Evolutionary conservation across 1,284 basidiomycete genomes (phyloP).

Genomic region (Psilocybe mexicana): DNA sequence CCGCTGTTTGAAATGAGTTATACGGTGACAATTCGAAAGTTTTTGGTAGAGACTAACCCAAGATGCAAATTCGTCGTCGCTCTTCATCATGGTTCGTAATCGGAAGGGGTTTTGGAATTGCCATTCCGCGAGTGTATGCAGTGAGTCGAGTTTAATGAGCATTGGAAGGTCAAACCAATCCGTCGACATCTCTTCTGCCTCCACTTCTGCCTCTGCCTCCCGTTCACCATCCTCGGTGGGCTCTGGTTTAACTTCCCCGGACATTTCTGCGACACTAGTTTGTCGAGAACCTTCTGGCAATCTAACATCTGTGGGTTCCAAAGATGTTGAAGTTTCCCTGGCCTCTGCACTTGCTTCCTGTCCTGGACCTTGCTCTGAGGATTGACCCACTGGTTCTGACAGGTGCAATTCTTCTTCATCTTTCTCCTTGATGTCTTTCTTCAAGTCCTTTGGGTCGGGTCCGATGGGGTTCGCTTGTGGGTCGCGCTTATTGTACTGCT

Average conservation of each 20-base stretch:
- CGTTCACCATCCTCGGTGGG: slow-evolving; percentile 7
- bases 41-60: slow-evolving; percentile 56
- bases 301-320: background rate
- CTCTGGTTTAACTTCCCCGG: background rate
- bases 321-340: background rate
- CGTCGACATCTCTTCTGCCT: slow-evolving; percentile 37
- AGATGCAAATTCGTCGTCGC: slow-evolving; percentile 69
- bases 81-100: slow-evolving; percentile 70
- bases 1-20: slow-evolving; percentile 47
- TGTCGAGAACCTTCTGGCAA: slow-evolving; percentile 10
- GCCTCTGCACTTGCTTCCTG: slow-evolving; percentile 9
- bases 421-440: slow-evolving; percentile 16
- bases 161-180: slow-evolving; percentile 73
- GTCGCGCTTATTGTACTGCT: slow-evolving; percentile 69
- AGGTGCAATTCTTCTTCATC: slow-evolving; percentile 11
- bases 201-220: background rate
- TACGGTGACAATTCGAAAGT: slow-evolving; percentile 3
- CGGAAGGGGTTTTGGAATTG: slow-evolving; percentile 75
- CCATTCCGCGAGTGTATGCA: slow-evolving; percentile 76
- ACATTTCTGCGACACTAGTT: slow-evolving; percentile 14
- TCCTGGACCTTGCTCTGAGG: background rate
- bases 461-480: slow-evolving; percentile 73
- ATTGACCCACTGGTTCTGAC: background rate
- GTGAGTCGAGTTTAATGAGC: slow-evolving; percentile 74
- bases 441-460: slow-evolving; percentile 39